Evolutionary conservation across 306 rosid genomes (phyloP), one percentile per base, ranked within the genome.

Genomic region (Geum urbanum): DNA sequence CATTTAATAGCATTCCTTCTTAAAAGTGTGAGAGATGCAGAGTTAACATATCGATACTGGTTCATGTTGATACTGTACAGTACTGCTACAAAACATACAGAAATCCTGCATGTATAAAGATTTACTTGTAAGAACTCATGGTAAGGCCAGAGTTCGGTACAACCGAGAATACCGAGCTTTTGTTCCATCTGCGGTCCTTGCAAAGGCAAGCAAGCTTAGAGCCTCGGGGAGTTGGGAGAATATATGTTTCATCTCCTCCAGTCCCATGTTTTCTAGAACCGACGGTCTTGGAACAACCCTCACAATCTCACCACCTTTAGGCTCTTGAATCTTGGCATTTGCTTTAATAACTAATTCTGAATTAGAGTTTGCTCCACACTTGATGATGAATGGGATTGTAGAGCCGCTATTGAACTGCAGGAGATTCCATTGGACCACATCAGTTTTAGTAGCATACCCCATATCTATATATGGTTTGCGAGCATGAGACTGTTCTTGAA

Each of bases 181-280:
- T 27, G 98, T 94, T 63, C 96, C 98, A 77, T 90, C 97, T 9
- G 96, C 90, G 1, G 98, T 90, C 76, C 98, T 88, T 78, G 97
- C 97, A 57, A 88, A 78, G 71, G 98, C 92, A 74, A 94, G 97
- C 81, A 94, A 79, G 82, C 97, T 94, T 53, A 94, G 88, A 73
- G 98, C 96, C 83, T 94, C 98, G 0, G 98, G 98, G 74, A 90
- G 94, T 43, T 90, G 89, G 19, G 94, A 68, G 77, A 94, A 94
- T 62, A 83, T 82, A 44, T 84, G 89, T 76, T 90, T 90, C 84
- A 90, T 90, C 80, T 90, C 97, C 20, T 90, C 98, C 78, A 94
- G 89, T 84, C 80, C 80, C 87, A 84, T 79, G 54, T 81, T 85
- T 83, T 94, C 98, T 69, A 94, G 67, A 74, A 88, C 79, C 10